phyloP scores from a whole-genome alignment of 2,329 filamentous ascomycete species.

The Fonsecaea erecta region DNA sequence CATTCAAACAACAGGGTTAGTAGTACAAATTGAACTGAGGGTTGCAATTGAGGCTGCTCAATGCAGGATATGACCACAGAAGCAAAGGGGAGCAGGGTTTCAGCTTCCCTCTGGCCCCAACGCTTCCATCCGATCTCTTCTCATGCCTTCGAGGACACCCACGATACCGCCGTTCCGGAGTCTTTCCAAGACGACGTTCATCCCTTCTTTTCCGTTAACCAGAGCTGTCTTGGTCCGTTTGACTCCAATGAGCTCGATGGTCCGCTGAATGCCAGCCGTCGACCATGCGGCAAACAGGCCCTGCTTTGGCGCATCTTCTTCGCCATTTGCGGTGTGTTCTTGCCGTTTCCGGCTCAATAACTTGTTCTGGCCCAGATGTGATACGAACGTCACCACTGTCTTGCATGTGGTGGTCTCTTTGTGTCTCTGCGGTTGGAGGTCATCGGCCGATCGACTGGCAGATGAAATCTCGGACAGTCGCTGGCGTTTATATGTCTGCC shows the following conservation, averaged over 20 bases:
- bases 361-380: constrained; percentile 63
- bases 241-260: constrained; percentile 66
- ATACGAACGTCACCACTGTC: constrained; percentile 66
- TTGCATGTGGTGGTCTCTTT: constrained; percentile 60
- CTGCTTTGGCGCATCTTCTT: constrained; percentile 58
- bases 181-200: constrained; percentile 68
- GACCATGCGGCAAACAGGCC: constrained; percentile 65
- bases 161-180: constrained; percentile 69
- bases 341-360: constrained; percentile 51
- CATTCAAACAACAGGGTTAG: constrained; percentile 19
- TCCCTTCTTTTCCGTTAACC: constrained; percentile 67
- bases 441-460: constrained; percentile 3
- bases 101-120: constrained; percentile 46
- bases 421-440: constrained; percentile 21
- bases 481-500: constrained; percentile 61
- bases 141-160: constrained; percentile 72
- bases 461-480: constrained; percentile 19
- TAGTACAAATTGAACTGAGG: constrained; percentile 22
- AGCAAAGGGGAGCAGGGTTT: constrained; percentile 42
- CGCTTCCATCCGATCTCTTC: constrained; percentile 59
- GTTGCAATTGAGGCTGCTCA: constrained; percentile 30
- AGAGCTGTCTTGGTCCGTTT: constrained; percentile 65
- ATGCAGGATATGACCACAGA: constrained; percentile 10
- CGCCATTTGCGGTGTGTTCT: constrained; percentile 44
- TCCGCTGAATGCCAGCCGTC: constrained; percentile 64